Conservation (phyloP, 257 asterid genomes). For the Solanum stenotomum region DNA sequence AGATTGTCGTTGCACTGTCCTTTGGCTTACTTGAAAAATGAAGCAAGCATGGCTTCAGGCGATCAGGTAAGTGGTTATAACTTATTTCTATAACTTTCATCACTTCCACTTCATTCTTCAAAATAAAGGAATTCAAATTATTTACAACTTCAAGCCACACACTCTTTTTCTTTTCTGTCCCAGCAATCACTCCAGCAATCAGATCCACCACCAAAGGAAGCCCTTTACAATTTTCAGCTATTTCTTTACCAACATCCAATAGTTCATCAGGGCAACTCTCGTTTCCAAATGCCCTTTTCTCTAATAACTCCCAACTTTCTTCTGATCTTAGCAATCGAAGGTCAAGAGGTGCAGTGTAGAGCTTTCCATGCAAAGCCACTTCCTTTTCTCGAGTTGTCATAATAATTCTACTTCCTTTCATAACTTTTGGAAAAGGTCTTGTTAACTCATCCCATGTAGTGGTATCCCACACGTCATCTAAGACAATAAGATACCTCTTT, state of each 20-base stretch:
- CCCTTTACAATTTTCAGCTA: slow-evolving; percentile 11
- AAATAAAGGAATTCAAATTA: not conserved
- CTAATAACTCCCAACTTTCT: slow-evolving; percentile 13
- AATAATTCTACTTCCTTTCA: slow-evolving; percentile 1
- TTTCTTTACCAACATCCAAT: not conserved
- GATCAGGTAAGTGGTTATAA: slow-evolving; percentile 10
- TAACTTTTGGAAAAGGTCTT: accelerated
- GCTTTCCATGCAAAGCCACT: not conserved
- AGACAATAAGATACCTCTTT: too few relatives aligned
- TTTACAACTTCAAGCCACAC: slow-evolving; percentile 1
- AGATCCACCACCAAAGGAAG: slow-evolving; percentile 12
- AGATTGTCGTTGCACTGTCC: not conserved
- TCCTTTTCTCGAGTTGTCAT: not conserved
- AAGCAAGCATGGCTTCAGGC: slow-evolving; percentile 15
- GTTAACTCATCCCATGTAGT: too few relatives aligned
- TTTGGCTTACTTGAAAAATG: not conserved
- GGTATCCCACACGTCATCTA: too few relatives aligned
- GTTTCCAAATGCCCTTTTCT: not conserved
- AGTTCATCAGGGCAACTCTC: slow-evolving; percentile 8
- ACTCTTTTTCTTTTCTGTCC: not conserved
- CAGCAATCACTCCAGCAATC: slow-evolving; percentile 11
- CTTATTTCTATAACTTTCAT: slow-evolving; percentile 10
- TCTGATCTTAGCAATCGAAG: not conserved
- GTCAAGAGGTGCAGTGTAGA: not conserved
- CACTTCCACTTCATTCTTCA: not conserved